These are phyloP conservation scores for Dicorynia guianensis DNA, from an alignment of 306 rosid genomes.

Conservation along the genomic window DNA sequence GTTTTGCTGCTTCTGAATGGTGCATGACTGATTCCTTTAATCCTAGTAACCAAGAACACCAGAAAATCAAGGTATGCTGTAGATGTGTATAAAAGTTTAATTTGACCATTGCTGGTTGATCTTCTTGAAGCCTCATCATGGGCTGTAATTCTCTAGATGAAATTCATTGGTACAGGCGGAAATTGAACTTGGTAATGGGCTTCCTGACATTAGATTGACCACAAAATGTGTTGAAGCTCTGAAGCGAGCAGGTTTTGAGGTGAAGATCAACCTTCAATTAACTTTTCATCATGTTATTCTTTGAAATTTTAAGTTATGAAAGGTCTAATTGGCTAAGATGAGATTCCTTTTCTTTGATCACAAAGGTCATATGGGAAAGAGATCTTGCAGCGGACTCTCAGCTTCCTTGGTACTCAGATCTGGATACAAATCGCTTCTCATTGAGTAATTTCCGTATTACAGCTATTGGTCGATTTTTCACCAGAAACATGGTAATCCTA, in stretches of 20 bases:
- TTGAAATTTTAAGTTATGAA: slow-evolving; percentile 18
- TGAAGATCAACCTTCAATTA: slow-evolving; percentile 26
- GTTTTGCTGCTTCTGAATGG: slow-evolving; percentile 92
- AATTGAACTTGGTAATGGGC: slow-evolving; percentile 87
- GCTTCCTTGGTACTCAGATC: slow-evolving; percentile 79
- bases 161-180: slow-evolving; percentile 57
- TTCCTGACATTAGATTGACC: slow-evolving; percentile 81
- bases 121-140: slow-evolving; percentile 19
- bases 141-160: slow-evolving; percentile 15
- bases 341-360: slow-evolving; percentile 10
- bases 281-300: slow-evolving; percentile 2
- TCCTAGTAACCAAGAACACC: slow-evolving; percentile 68
- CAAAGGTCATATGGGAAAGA: slow-evolving; percentile 77
- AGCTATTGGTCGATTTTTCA: slow-evolving; percentile 69
- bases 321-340: background rate
- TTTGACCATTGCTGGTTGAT: background rate
- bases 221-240: slow-evolving; percentile 78
- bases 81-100: slow-evolving; percentile 2
- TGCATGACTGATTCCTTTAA: slow-evolving; percentile 84
- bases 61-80: slow-evolving; percentile 68
- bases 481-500: slow-evolving; percentile 71
- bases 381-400: slow-evolving; percentile 69
- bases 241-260: slow-evolving; percentile 91
- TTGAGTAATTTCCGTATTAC: slow-evolving; percentile 82
- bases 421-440: slow-evolving; percentile 76